These are phyloP conservation scores for Gastrodia elata DNA, from an alignment of 106 monocot species.

Conservation along the genomic window DNA sequence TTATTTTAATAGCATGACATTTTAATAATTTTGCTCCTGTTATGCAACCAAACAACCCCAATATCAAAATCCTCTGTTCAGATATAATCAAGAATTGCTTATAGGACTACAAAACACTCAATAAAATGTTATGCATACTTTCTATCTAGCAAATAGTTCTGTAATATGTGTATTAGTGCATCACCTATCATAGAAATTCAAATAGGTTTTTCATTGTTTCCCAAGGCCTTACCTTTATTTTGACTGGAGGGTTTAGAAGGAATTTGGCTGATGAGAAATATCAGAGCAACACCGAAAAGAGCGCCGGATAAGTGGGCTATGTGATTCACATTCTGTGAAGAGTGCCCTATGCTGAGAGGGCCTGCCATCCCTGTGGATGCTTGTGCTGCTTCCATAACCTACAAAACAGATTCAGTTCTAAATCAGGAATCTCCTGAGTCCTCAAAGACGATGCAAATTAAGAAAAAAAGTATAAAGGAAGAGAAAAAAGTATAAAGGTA, in stretches of 20 bases:
- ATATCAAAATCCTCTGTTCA: too few species aligned
- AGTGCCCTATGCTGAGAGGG: slow-evolving; percentile 25
- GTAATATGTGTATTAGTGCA: too few species aligned
- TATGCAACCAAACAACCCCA: too few species aligned
- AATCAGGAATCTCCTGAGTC: background rate
- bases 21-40: too few species aligned
- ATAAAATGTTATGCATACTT: background rate
- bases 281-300: slow-evolving; percentile 66
- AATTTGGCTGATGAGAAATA: slow-evolving; percentile 45
- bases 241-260: slow-evolving; percentile 26
- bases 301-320: slow-evolving; percentile 90
- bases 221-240: slow-evolving; percentile 16
- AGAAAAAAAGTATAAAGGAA: background rate
- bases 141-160: background rate
- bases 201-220: slow-evolving; percentile 23
- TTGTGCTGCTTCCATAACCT: slow-evolving; percentile 88
- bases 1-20: too few species aligned
- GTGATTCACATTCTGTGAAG: slow-evolving; percentile 62
- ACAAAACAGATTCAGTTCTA: background rate
- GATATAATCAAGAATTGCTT: too few species aligned
- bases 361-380: slow-evolving; percentile 49
- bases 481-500: background rate
- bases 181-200: background rate
- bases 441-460: background rate
- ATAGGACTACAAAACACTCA: background rate